These are phyloP conservation scores for Penicillium arizonense DNA, from an alignment of 495 filamentous ascomycete genomes.

Conservation along the genomic window DNA sequence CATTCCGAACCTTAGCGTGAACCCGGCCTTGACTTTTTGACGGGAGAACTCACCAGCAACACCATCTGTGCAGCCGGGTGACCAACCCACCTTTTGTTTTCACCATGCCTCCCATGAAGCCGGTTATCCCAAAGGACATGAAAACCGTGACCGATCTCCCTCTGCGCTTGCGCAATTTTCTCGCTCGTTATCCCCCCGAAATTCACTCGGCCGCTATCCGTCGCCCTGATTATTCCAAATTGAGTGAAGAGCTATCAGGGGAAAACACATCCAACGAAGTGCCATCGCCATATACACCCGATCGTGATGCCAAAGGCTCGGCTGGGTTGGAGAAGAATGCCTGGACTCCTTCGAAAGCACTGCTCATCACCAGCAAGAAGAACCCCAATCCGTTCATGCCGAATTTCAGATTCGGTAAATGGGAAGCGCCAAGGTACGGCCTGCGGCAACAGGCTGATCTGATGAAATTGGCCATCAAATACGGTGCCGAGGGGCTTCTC, in stretches of 20 bases:
- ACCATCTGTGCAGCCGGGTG: not conserved
- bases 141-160: slow-evolving; percentile 40
- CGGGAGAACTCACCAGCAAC: not conserved
- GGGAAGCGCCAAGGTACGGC: slow-evolving; percentile 78
- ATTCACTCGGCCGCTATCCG: slow-evolving; percentile 40
- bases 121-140: slow-evolving; percentile 11
- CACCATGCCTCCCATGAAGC: slow-evolving; percentile 26
- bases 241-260: not conserved
- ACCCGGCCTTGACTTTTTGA: slow-evolving; percentile 20
- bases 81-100: not conserved
- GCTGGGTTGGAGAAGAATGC: slow-evolving; percentile 32
- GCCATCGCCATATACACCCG: slow-evolving; percentile 48
- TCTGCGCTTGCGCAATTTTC: slow-evolving; percentile 76
- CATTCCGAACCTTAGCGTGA: not conserved
- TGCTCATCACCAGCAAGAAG: slow-evolving; percentile 33
- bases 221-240: slow-evolving; percentile 34
- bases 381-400: slow-evolving; percentile 73
- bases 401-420: slow-evolving; percentile 68
- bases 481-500: slow-evolving; percentile 81
- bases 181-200: slow-evolving; percentile 80
- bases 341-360: slow-evolving; percentile 33
- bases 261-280: slow-evolving; percentile 17
- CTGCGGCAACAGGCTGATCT: slow-evolving; percentile 88
- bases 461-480: slow-evolving; percentile 76
- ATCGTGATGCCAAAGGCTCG: slow-evolving; percentile 43